These are phyloP conservation scores for Eucalyptus victrix DNA, from an alignment of 345 rosid species.

Conservation along the genomic window DNA sequence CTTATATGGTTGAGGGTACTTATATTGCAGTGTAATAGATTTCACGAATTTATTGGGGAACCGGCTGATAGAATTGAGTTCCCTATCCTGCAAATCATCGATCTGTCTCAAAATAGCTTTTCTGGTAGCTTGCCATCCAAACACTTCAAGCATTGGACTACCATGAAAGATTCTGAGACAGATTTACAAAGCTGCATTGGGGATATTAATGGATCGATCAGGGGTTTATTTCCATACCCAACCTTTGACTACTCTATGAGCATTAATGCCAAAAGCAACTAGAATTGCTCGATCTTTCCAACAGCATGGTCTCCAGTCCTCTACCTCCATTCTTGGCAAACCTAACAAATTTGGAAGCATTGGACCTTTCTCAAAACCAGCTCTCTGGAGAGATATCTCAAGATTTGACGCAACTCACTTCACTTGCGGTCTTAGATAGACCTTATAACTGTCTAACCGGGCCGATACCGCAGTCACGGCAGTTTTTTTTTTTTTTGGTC, in stretches of 20 bases:
- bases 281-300: background rate
- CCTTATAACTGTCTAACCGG: background rate
- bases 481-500: too few species aligned
- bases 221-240: background rate
- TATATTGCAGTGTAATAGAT: background rate
- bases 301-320: background rate
- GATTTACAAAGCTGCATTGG: fast-evolving
- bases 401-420: background rate
- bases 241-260: background rate
- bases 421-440: background rate
- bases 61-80: fast-evolving
- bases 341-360: background rate
- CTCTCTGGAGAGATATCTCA: background rate
- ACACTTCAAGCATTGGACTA: background rate
- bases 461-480: background rate
- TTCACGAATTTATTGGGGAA: background rate
- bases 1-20: background rate
- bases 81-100: fast-evolving
- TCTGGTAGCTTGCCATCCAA: background rate
- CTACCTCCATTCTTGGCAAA: background rate
- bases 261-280: background rate
- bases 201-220: background rate
- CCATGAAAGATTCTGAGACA: background rate
- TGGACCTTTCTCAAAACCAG: background rate
- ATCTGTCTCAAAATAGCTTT: background rate